Evolutionary conservation across 2,329 filamentous ascomycete genomes (phyloP), one percentile per base, ranked within the genome.

Genomic region (Huntiella abstrusa): DNA sequence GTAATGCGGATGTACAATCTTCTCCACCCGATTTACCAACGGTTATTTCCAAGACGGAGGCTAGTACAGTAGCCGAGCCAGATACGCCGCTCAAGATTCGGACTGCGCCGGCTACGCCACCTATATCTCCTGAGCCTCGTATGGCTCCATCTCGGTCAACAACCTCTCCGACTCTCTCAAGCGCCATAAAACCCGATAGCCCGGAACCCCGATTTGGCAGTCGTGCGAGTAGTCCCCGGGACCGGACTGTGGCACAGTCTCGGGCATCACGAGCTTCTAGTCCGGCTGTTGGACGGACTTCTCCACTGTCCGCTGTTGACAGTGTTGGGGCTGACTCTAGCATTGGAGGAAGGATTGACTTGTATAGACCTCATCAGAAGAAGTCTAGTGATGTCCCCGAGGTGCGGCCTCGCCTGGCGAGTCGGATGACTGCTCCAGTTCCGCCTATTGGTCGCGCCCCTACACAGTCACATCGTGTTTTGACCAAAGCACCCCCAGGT

Each of bases 301-400:
- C 48, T 5, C 43, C 43, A 2, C 48, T 28, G 15, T 5, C 35
- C 6, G 28, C 34, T 4, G 6, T 39, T 7, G 48, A 49, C 11
- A n/a, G 12, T 6, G 13, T 35, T 34, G 43, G 40, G 10, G 39
- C 33, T 38, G 48, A 49, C 33, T 41, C 46, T 19, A 49, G 48
- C 46, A 43, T 49, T 43, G 46, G 43, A 12, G 48, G 46, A n/a
- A 46, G 43, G 40, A 33, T 49, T 36, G 48, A 46, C 17, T 41
- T 53, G n/a, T 48, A 59, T 17, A 45, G 58, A 4, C 62, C 60
- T 43, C 62, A 67, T 10, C 35, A 46, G 8, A 54, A 57, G 5
- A 48, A 51, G 3, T 41, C 58, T 6, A 57, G 59, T 3, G 66
- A 67, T 38, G 52, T 61, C 47, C 72, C 69, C 53, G 62, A 62